Base-by-base conservation (phyloP, 345 rosid species). In the Punica granatum region DNA sequence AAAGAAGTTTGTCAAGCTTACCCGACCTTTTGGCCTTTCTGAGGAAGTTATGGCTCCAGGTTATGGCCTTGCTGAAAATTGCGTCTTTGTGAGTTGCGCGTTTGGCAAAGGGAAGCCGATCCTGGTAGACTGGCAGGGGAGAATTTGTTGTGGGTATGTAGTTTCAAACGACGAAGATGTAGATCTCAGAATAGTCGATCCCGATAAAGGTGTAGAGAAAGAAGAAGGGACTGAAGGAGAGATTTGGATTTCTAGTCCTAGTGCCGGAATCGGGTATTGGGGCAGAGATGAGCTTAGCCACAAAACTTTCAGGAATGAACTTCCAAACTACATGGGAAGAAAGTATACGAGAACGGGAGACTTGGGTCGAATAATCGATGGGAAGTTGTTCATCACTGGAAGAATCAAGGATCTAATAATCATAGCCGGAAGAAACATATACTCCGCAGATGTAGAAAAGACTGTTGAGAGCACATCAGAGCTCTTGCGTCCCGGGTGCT, bases 21-120 rank as follows among this genome's bases (percentile, higher is more conserved):
- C 88, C 63, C 49, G 60, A 42, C 86, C 88, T 10, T 85, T 77
- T 32, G 83, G 88, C 35, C 84, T 85, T 68, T 80, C 85, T 34
- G 84, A 85, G 78, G 85, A 85, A 70, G 89, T 79, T 70, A 76
- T 87, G 88, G 92, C 92, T 51, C 90, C 90, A 33, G 92, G 92
- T 61, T 87, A 87, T 75, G 90, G 92, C 53, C 76, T 87, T 80
- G 90, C 90, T 4, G 90, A 87, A 72, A 85, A 87, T 58, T 83
- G 92, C 73, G 90, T 87, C 49, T 87, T 87, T 72, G 92, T 87
- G 46, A 75, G 82, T 58, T 87, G 90, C 69, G 92, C 92, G 31
- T 85, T 65, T 69, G 90, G 92, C n/a, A 78, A 79, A 73, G 79
- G 82, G 63, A 77, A 76, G 67, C 86, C 92, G 5, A 80, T 85